phyloP scores from a whole-genome alignment of 768 basidiomycete genomes.

The Termitomyces sp. region DNA sequence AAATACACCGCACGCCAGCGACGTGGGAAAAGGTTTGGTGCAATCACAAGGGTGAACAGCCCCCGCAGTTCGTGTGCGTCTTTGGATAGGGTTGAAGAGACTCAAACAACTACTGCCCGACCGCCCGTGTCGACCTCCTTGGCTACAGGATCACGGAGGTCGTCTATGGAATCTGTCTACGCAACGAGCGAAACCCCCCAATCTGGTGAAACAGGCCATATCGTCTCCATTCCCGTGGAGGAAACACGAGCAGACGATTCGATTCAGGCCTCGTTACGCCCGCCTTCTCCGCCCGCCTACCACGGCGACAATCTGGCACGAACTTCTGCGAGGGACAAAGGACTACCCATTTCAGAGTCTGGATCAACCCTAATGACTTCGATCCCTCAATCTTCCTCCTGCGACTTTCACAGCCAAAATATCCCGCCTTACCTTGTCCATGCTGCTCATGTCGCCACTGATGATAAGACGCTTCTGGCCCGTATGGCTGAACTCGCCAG shows the following conservation, averaged over 20 bases:
- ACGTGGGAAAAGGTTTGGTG: constrained; percentile 33
- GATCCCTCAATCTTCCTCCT: constrained; percentile 8
- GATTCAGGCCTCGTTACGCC: constrained; percentile 10
- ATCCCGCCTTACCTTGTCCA: constrained; percentile 19
- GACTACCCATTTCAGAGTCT: neutral
- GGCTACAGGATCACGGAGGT: constrained; percentile 20
- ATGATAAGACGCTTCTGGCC: constrained; percentile 57
- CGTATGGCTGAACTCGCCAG: constrained; percentile 46
- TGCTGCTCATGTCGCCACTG: constrained; percentile 58
- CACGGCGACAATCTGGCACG: constrained; percentile 23
- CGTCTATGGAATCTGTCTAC: constrained; percentile 22
- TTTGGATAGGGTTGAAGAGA: constrained; percentile 5
- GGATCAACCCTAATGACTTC: constrained; percentile 9
- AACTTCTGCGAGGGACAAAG: neutral
- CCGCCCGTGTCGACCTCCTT: constrained; percentile 14
- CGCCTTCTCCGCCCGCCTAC: constrained; percentile 35
- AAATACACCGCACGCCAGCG: constrained; percentile 58
- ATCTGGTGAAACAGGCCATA: neutral
- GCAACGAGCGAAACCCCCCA: neutral
- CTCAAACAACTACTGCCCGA: constrained; percentile 1
- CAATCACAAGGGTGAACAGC: constrained; percentile 18
- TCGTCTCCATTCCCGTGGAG: constrained; percentile 12
- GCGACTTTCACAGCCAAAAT: neutral
- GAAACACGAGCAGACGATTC: constrained; percentile 4
- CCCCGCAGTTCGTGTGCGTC: constrained; percentile 21